Base-by-base conservation (phyloP, 2,329 filamentous ascomycete species). In the Ophiostoma quercus region DNA sequence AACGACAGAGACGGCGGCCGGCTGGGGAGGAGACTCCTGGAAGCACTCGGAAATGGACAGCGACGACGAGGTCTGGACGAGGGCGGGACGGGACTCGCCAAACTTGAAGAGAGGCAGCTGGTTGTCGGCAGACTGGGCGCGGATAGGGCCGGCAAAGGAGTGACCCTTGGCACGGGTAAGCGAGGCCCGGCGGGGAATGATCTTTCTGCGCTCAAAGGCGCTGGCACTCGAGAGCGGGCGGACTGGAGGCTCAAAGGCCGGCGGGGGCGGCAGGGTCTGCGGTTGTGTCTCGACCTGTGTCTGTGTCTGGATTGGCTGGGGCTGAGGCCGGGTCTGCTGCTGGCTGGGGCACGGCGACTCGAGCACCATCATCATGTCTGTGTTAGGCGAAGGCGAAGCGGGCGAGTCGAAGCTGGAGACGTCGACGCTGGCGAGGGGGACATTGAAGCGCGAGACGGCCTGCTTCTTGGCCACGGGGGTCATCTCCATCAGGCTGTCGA, bases 391-490 rank as follows among this genome's bases (percentile, higher is more conserved):
- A 32, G 88, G 94, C 39, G 88, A 70, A 9, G 90, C 90, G 1
- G 90, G 90, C 1, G 92, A 92, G 39, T 41, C 65, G 29, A 66
- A 41, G 65, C 65, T 22, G 5, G 65, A n/a, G 3, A 39, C 19
- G 32, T 65, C 34, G 22, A 39, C 43, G 12, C 9, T n/a, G n/a
- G 39, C 37, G 92, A 93, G 43, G 87, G 85, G 69, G 37, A 62
- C 43, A 51, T 25, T 11, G 66, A 84, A 80, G 76, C 88, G 93
- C n/a, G 66, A 54, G 2, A 66, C 34, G 14, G 90, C 85, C 39
- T 85, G 83, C 82, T 97, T 97, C 82, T 97, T 92, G 71, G 93
- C 94, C 57, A 98, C 81, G 54, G 95, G 94, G 63, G 94, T 97
- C 79, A 97, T 89, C 77, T 98, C 94, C 92, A 98, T 97, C 70